Conservation (phyloP, 148 eudicot genomes). For the Drosera capensis region DNA sequence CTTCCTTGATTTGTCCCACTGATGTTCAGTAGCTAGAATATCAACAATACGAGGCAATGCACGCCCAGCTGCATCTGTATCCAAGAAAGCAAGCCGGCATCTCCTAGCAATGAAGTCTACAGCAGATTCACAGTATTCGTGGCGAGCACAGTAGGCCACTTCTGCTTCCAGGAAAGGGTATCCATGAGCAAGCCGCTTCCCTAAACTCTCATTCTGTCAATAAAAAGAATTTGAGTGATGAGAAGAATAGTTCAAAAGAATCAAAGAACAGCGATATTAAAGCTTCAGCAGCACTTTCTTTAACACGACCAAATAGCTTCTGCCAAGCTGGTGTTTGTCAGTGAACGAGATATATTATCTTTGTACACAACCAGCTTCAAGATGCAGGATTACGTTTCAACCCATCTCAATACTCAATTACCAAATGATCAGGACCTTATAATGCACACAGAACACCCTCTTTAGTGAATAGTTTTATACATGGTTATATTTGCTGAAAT, state of each 20-base stretch:
- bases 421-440: too few species aligned
- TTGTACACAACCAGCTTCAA: too few species aligned
- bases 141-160: conserved; percentile 93
- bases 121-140: conserved; percentile 90
- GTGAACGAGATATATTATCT: too few species aligned
- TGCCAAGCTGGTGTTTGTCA: too few species aligned
- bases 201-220: conserved; percentile 72
- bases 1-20: conserved; percentile 75
- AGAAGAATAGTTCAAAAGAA: background rate
- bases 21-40: conserved; percentile 71
- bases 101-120: conserved; percentile 86
- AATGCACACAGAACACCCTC: too few species aligned
- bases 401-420: too few species aligned
- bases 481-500: too few species aligned
- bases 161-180: conserved; percentile 94
- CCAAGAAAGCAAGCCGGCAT: conserved; percentile 90
- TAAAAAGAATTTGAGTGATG: background rate
- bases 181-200: conserved; percentile 97
- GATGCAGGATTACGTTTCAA: too few species aligned
- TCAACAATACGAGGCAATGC: conserved; percentile 74
- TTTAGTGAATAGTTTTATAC: too few species aligned
- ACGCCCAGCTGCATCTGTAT: conserved; percentile 80
- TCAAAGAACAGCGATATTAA: background rate
- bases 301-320: too few species aligned
- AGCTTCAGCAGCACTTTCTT: background rate